Evolutionary conservation across 495 filamentous ascomycete genomes (phyloP), one percentile per base, ranked within the genome.

Genomic region (Penicillium subrubescens): DNA sequence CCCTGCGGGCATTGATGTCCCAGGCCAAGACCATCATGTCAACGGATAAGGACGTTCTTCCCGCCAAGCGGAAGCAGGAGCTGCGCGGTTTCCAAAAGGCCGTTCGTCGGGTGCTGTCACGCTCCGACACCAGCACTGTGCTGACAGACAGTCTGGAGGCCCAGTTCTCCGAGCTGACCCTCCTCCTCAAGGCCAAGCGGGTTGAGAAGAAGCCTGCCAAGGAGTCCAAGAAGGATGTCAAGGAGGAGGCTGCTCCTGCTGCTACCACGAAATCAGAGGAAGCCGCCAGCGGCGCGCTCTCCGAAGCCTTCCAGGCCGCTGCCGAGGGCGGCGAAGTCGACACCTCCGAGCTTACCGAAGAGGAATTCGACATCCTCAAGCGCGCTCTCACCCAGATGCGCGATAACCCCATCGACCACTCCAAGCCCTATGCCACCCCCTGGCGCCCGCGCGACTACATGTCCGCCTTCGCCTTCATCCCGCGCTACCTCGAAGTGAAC

Each of bases 401-500:
- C 46, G 88, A 90, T 63, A 95, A 97, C 79, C 89, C 91, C 1
- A 75, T 87, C 60, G 93, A 97, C 76, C 70, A 78, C 41, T 81
- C 77, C 55, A 96, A 96, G 80, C 90, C 95, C 15, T 99, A 99
- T 77, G 82, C 83, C 19, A 97, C 94, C 17, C 95, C 95, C 21
- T 99, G 95, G 95, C 74, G 81, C 33, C 95, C 95, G n/a, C 82
- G 93, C 44, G 83, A 88, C 54, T 98, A 86, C 81, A 94, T 99
- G 90, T 81, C 84, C 21, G 87, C 93, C 3, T 99, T 98, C 75
- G 93, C 93, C 15, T 97, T 97, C 76, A 92, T 99, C 62, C 95
- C 95, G 23, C 83, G 91, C 62, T 99, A 97, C 79, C 85, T 99
- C 62, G 95, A 99, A 81, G 95, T 99, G 71, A 97, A 97, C 82